A percentile compares a stretch with the other conserved stretches of the same genome.
Evolutionary conservation across 2,329 filamentous ascomycete species (phyloP).

Genomic region (Phoma sp.): DNA sequence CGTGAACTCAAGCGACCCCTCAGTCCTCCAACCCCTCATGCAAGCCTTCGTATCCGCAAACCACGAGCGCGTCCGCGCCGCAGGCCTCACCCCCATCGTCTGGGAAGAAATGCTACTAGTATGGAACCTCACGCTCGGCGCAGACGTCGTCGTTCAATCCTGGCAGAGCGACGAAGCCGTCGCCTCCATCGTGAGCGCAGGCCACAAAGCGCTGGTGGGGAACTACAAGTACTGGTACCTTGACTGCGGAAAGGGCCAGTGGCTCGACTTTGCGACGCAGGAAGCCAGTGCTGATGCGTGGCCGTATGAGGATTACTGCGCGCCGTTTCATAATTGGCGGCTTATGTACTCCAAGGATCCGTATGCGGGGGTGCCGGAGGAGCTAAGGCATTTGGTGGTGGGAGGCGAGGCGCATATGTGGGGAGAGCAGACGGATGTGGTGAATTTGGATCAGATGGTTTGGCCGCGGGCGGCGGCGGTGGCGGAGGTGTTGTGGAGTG

Average conservation of each 20-base stretch:
- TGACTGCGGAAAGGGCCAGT: conserved; percentile 82
- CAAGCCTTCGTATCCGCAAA: conserved; percentile 78
- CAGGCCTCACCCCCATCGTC: conserved; percentile 75
- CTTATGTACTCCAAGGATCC: conserved; percentile 84
- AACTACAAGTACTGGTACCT: conserved; percentile 85
- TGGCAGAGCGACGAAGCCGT: conserved; percentile 75
- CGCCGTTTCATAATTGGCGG: conserved; percentile 81
- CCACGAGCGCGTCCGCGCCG: conserved; percentile 68
- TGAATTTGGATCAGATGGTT: conserved; percentile 76
- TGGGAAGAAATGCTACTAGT: conserved; percentile 87
- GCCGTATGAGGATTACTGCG: conserved; percentile 83
- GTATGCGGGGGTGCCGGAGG: conserved; percentile 63
- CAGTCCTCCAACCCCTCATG: conserved; percentile 75
- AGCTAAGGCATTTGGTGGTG: conserved; percentile 71
- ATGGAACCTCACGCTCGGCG: conserved; percentile 77
- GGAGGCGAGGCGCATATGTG: conserved; percentile 85
- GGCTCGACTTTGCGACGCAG: conserved; percentile 78
- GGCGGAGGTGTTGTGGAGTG: conserved; percentile 83
- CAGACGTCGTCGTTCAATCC: conserved; percentile 77
- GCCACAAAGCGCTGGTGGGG: conserved; percentile 76
- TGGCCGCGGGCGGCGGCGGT: conserved; percentile 81
- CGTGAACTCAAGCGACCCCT: conserved; percentile 69
- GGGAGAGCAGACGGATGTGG: conserved; percentile 77
- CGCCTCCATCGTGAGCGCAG: conserved; percentile 64
- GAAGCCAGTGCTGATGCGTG: too few species aligned